A percentile compares a stretch with the other conserved stretches of the same genome.
Conservation (phyloP, 495 filamentous ascomycete species). For the Podospora bellae-mahoneyi region DNA sequence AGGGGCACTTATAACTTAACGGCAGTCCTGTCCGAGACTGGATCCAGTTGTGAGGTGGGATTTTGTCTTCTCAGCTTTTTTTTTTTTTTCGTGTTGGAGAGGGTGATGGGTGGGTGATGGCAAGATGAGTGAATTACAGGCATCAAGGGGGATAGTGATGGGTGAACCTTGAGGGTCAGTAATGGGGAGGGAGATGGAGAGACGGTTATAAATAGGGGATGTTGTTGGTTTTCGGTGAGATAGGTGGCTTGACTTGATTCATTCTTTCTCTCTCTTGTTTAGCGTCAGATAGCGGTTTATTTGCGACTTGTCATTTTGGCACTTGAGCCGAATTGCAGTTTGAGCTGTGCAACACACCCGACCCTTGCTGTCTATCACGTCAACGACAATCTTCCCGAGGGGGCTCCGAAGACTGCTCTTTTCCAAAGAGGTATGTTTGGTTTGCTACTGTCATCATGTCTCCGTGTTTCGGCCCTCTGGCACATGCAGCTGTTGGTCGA, state of each 20-base stretch:
- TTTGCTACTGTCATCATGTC: neutral
- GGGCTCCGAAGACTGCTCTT: neutral
- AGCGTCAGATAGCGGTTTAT: neutral
- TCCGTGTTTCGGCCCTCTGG: neutral
- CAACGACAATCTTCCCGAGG: neutral
- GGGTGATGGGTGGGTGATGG: neutral
- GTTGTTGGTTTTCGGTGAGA: neutral
- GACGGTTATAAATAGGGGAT: neutral
- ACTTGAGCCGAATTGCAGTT: neutral
- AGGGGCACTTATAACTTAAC: conserved; percentile 28
- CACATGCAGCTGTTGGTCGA: neutral
- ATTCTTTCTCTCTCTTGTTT: neutral
- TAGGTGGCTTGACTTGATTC: neutral
- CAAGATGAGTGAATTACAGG: neutral
- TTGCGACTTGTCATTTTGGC: neutral
- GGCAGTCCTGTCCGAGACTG: conserved; percentile 22
- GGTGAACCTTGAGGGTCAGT: neutral
- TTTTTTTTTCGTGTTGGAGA: neutral
- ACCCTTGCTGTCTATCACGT: neutral
- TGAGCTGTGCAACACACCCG: neutral
- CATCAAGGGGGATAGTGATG: neutral
- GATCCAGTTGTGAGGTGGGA: neutral
- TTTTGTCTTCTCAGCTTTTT: neutral
- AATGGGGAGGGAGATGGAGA: neutral
- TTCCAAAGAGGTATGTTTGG: conserved; percentile 1